These are phyloP conservation scores for Rhododendron ferrugineum DNA, from an alignment of 148 eudicot genomes.

Conservation along the genomic window DNA sequence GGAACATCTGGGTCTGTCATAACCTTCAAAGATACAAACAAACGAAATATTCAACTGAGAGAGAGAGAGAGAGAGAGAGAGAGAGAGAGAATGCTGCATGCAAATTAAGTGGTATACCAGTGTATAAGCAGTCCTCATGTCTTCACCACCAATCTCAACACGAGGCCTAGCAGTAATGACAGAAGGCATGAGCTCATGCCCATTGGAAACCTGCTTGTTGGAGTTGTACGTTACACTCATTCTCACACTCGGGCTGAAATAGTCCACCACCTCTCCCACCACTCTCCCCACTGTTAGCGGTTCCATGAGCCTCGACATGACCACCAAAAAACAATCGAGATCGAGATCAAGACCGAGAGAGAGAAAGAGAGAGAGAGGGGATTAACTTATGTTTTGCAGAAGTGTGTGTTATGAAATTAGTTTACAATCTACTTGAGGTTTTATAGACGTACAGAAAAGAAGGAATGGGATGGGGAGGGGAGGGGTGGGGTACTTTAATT, in stretches of 20 bases:
- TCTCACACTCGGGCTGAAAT: conserved; percentile 63
- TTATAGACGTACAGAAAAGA: conserved; percentile 6
- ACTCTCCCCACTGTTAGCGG: conserved; percentile 68
- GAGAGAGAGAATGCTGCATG: not conserved
- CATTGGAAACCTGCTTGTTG: conserved; percentile 65
- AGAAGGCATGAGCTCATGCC: conserved; percentile 77
- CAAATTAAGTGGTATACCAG: conserved; percentile 31
- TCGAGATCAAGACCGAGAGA: not conserved
- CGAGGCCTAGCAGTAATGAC: conserved; percentile 19
- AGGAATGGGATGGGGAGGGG: not conserved
- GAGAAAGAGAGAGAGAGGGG: not conserved
- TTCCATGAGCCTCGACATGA: conserved; percentile 62
- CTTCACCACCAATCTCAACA: conserved; percentile 86
- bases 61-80: not conserved
- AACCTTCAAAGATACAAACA: conserved; percentile 29
- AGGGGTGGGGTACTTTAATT: not conserved
- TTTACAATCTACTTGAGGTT: not conserved
- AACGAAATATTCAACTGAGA: not conserved
- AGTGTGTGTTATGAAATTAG: not conserved
- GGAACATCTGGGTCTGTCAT: conserved; percentile 97
- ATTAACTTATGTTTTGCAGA: conserved; percentile 1
- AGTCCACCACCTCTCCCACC: conserved; percentile 84
- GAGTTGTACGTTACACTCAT: conserved; percentile 60
- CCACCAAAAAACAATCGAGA: not conserved
- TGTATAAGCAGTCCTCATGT: conserved; percentile 73